Conservation (phyloP, 495 filamentous ascomycete species). For the Xylaria flabelliformis region DNA sequence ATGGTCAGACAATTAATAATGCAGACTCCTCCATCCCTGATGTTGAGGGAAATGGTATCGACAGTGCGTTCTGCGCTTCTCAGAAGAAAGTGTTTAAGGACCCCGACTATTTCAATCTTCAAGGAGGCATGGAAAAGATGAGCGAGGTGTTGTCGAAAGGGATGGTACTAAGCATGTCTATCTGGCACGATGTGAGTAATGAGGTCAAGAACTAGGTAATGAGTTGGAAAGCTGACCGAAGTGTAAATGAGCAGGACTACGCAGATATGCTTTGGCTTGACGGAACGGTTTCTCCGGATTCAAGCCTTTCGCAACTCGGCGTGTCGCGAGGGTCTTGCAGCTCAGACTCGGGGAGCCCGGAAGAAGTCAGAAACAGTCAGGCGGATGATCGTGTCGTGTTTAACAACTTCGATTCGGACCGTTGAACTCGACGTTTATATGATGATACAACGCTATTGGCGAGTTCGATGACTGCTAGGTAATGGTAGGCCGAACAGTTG, state of each 20-base stretch:
- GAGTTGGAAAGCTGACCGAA: background rate
- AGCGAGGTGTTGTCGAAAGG: background rate
- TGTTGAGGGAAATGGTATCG: background rate
- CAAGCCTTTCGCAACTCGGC: background rate
- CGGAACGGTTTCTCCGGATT: background rate
- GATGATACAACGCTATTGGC: background rate
- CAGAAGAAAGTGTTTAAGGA: constrained; percentile 1
- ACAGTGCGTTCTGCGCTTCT: background rate
- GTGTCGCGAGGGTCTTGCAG: background rate
- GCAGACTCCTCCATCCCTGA: background rate
- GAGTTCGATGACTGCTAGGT: background rate
- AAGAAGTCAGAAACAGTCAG: background rate
- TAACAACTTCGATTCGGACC: background rate
- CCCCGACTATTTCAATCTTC: background rate
- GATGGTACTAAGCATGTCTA: background rate
- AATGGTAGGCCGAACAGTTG: too few species aligned
- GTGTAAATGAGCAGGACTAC: background rate
- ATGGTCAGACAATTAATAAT: background rate
- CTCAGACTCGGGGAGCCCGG: background rate
- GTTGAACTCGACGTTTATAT: background rate
- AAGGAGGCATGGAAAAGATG: background rate
- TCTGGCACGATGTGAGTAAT: constrained; percentile 1
- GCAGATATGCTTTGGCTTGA: constrained; percentile 4
- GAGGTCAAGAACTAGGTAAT: background rate
- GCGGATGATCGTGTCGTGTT: background rate